Base-by-base conservation (phyloP, 371 early-diverging fungal species). In the Apophysomyces trapeziformis region DNA sequence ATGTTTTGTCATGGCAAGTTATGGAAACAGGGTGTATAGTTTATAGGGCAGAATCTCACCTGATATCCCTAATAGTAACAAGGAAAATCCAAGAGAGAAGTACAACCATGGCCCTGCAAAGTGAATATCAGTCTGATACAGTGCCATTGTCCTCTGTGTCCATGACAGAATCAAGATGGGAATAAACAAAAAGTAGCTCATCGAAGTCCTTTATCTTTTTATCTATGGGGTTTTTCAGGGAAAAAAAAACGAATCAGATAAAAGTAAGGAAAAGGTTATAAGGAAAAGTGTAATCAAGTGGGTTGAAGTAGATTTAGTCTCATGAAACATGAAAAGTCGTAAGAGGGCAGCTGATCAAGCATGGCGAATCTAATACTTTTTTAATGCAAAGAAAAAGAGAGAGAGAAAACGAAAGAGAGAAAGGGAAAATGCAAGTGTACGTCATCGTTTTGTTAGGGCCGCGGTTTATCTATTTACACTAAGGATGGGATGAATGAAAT, bases 21-120 rank as follows among this genome's bases (percentile, higher is more conserved):
- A 45, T 13, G 13, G 13, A 45, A 45, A 7, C 16, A 45, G 46
- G 13, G 46, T 45, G 46, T 14, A 18, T 45, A 18, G 32, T 26
- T 26, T 26, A 26, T 26, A 26, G 32, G 32, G 2, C 1, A 26
- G 32, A 26, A 26, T 3, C 13, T 21, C 21, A 50, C 54, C 54
- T 21, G 54, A 50, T 16, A 50, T 16, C 16, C 21, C 16, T 21
- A 50, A 50, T 21, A 50, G 54, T 4, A 50, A 0, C 11, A 26
- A 21, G 35, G 21, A 16, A 50, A 50, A 26, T 50, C 54, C 54
- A 21, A 50, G 16, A 21, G 21, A 21, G 21, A 50, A 50, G 21
- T 50, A 50, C 11, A 50, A 21, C 54, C 54, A 50, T 50, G 54
- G 54, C 4, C 54, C 54, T n/a, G 16, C 54, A 11, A 50, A 9